Percentiles rank a stretch among this genome's conserved stretches.
phyloP scores from a whole-genome alignment of 257 asterid genomes.

The Rubia yunnanensis region DNA sequence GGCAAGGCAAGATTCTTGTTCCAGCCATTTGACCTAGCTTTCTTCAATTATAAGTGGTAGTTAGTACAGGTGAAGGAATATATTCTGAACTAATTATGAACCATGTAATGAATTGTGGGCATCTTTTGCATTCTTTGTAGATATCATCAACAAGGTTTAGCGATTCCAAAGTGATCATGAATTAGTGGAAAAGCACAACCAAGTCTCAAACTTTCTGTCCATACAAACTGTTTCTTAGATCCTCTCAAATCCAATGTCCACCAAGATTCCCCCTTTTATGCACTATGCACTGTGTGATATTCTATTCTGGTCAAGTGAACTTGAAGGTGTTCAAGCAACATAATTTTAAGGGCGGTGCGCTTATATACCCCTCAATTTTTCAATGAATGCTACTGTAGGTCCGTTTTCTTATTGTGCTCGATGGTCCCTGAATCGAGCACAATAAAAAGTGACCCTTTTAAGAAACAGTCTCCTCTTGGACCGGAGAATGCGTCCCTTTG shows the following conservation, averaged over 20 bases:
- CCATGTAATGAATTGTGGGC: background rate
- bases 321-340: background rate
- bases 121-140: background rate
- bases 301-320: slow-evolving; percentile 5
- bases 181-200: background rate
- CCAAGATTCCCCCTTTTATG: slow-evolving; percentile 7
- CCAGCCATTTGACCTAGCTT: background rate
- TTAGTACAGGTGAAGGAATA: background rate
- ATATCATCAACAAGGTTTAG: background rate
- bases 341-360: too few relatives aligned
- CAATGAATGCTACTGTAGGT: too few relatives aligned
- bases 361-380: too few relatives aligned
- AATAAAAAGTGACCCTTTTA: too few relatives aligned
- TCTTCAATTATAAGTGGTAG: background rate
- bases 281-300: background rate
- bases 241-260: slow-evolving; percentile 3
- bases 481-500: too few relatives aligned
- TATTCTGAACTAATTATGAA: background rate
- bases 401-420: too few relatives aligned
- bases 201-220: background rate
- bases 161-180: background rate
- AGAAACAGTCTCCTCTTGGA: background rate
- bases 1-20: background rate
- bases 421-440: too few relatives aligned
- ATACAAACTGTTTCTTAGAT: background rate